Conservation (phyloP, 2,329 filamentous ascomycete genomes). For the Pochonia chlamydosporia region DNA sequence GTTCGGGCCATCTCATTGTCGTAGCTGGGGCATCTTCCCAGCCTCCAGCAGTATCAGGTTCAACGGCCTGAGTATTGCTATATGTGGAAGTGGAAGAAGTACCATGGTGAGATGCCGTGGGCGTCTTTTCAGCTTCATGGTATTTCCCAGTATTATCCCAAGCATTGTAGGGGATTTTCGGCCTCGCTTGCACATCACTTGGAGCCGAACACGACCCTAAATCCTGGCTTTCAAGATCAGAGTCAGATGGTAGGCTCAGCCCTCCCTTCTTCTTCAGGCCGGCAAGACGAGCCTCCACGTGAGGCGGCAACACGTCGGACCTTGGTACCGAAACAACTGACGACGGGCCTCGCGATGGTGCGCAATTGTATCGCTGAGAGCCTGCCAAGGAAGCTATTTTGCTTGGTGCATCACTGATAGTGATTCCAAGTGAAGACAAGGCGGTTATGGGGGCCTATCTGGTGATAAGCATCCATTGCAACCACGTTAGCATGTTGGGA, state of each 20-base stretch:
- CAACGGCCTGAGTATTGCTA: neutral
- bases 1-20: neutral
- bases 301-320: neutral
- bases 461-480: conserved; percentile 6
- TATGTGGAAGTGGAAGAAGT: conserved; percentile 8
- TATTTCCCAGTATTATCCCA: conserved; percentile 23
- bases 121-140: conserved; percentile 16
- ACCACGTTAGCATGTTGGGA: neutral
- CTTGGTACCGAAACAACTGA: neutral
- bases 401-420: neutral
- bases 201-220: too few species aligned
- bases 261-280: neutral
- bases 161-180: conserved; percentile 18
- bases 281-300: neutral
- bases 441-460: conserved; percentile 21
- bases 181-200: too few species aligned
- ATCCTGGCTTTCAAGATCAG: neutral
- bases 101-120: conserved; percentile 15
- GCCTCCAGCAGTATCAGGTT: neutral
- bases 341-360: neutral
- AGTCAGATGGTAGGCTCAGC: neutral
- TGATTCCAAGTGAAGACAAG: conserved; percentile 2
- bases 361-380: too few species aligned
- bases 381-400: too few species aligned
- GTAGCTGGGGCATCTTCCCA: neutral